Conservation (phyloP, 2,329 filamentous ascomycete genomes). For the Hymenoscyphus albidus region DNA sequence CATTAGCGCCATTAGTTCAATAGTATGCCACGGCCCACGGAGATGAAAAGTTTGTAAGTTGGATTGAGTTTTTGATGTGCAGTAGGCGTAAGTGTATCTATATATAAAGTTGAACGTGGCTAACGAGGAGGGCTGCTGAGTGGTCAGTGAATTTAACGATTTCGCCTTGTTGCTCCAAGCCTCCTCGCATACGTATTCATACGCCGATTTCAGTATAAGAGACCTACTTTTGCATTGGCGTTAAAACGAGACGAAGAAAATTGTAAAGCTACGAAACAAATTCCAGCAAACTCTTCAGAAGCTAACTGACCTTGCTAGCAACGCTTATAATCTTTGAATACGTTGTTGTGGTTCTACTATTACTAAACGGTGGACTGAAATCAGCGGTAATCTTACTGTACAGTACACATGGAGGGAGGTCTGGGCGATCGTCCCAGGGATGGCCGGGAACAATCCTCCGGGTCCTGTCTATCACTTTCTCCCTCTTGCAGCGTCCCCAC, state of each 20-base stretch:
- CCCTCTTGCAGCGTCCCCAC: neutral
- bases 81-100: neutral
- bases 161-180: too few relatives aligned
- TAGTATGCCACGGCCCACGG: neutral
- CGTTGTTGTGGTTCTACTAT: too few relatives aligned
- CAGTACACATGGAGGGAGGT: neutral
- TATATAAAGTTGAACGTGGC: neutral
- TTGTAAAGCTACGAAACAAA: too few relatives aligned
- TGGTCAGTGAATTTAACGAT: neutral
- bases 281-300: too few relatives aligned
- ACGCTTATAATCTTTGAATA: too few relatives aligned
- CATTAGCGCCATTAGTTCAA: neutral
- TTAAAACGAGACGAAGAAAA: too few relatives aligned
- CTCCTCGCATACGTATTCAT: too few relatives aligned
- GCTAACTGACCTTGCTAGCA: too few relatives aligned
- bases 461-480: neutral
- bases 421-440: neutral
- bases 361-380: too few relatives aligned
- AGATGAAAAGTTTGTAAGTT: neutral
- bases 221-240: too few relatives aligned
- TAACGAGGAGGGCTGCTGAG: neutral
- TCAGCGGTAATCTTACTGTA: too few relatives aligned
- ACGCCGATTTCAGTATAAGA: too few relatives aligned
- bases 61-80: neutral
- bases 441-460: neutral